Conservation (phyloP, 2,329 filamentous ascomycete species). For the Fusarium pseudocircinatum region DNA sequence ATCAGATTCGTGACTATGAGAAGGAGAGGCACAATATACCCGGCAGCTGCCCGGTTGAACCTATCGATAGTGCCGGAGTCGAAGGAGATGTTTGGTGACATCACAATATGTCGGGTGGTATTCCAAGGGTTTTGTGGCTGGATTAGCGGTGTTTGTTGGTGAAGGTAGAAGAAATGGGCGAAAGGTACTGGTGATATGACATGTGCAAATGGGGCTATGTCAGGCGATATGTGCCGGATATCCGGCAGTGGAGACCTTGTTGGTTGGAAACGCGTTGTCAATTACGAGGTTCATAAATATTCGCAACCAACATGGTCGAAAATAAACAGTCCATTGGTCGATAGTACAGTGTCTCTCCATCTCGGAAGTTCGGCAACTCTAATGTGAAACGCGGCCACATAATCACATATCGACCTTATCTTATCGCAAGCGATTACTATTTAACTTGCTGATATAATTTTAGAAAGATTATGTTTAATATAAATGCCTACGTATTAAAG, state of each 20-base stretch:
- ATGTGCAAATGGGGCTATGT: neutral
- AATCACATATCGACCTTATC: neutral
- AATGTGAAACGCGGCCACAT: neutral
- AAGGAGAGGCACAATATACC: neutral
- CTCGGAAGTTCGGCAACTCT: neutral
- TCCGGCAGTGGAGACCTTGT: neutral
- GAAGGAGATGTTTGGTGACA: neutral
- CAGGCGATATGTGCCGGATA: neutral
- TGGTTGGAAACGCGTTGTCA: neutral
- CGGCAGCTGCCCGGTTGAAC: neutral
- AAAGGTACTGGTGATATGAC: neutral
- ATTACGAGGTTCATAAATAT: neutral
- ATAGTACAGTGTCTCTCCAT: neutral
- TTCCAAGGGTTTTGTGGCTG: neutral
- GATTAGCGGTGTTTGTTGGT: neutral
- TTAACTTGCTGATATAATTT: too few species aligned
- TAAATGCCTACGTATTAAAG: fast-evolving
- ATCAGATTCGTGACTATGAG: neutral
- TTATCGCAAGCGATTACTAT: neutral
- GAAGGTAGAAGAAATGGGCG: neutral
- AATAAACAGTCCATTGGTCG: neutral
- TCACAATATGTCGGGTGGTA: neutral
- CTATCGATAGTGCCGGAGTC: neutral
- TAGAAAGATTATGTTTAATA: too few species aligned
- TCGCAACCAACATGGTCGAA: neutral